A percentile compares a stretch with the other conserved stretches of the same genome.
phyloP scores from a whole-genome alignment of 2,329 filamentous ascomycete species.

The Neonectria neomacrospora region DNA sequence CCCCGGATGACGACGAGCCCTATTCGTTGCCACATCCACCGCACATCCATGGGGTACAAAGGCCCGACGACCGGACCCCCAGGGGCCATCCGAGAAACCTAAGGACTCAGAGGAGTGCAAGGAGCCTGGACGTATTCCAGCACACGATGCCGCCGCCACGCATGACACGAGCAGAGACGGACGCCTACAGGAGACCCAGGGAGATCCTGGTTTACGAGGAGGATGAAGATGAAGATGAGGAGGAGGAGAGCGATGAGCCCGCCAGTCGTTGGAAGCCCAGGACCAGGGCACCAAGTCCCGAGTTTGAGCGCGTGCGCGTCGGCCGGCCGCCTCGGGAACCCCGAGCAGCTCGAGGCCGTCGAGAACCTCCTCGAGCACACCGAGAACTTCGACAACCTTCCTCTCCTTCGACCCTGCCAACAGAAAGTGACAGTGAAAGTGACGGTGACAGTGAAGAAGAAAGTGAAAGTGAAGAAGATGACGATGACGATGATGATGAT shows the following conservation, averaged over 20 bases:
- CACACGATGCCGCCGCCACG: conserved; percentile 46
- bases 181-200: conserved; percentile 46
- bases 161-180: conserved; percentile 45
- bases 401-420: conserved; percentile 17
- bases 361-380: neutral
- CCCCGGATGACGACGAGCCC: conserved; percentile 41
- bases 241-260: conserved; percentile 32
- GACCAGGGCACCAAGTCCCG: conserved; percentile 36
- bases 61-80: conserved; percentile 45
- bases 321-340: conserved; percentile 11
- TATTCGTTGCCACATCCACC: conserved; percentile 46
- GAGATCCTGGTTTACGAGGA: conserved; percentile 44
- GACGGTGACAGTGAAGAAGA: conserved; percentile 18
- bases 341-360: conserved; percentile 9
- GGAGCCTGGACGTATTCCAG: conserved; percentile 45
- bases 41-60: conserved; percentile 47
- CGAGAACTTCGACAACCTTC: conserved; percentile 9
- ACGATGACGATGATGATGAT: conserved; percentile 15
- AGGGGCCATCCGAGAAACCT: conserved; percentile 38
- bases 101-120: conserved; percentile 36
- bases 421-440: conserved; percentile 12
- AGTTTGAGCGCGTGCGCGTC: conserved; percentile 12
- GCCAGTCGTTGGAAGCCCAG: conserved; percentile 30
- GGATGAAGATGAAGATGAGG: conserved; percentile 41
- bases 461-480: conserved; percentile 17